Base-by-base conservation (phyloP, 2,329 filamentous ascomycete species). In the Verruconis gallopava region DNA sequence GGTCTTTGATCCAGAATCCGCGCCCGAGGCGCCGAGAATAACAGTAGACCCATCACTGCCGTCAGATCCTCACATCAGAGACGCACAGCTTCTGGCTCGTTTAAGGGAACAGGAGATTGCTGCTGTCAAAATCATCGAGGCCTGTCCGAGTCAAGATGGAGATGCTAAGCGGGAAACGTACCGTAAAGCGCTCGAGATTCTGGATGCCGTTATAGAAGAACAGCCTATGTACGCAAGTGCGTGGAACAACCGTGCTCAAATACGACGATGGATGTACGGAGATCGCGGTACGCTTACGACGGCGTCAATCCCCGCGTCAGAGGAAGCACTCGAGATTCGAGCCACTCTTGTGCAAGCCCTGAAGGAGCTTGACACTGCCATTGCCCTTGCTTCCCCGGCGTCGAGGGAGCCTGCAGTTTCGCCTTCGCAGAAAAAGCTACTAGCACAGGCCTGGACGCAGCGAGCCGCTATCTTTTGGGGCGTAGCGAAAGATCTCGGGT, bases 231-330 rank as follows among this genome's bases (percentile, higher is more conserved):
- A 88, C 57, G 80, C 81, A 17, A 83, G 79, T 48, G 79, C 77
- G 4, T 72, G 75, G 44, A 81, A 85, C 55, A 88, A 89, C 58
- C 71, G 81, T 38, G 82, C 79, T 2, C 83, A 88, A 56, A 69
- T 79, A 5, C 51, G 72, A 21, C 64, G 79, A 17, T 65, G 79
- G 37, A 59, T 77, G 43, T 76, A 79, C 47, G 78, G 77, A 9
- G 77, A 81, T 52, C 61, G 64, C 42, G 12, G 32, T 4, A n/a
- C 18, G 11, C 5, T 42, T 40, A 34, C 46, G 14, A 79, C 47
- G 78, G 77, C 12, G 76, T 81, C 53, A 61, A 64, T 40, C 5
- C 34, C 9, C 4, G 12, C n/a, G 2, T 32, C 25, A n/a, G 25
- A 30, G n/a, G 42, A 36, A 46, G 44, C 19, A 15, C 22, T 6